Percentiles rank a stretch among this genome's conserved stretches.
Conservation (phyloP, 139 green algal genomes). For the Bryopsis sp. region DNA sequence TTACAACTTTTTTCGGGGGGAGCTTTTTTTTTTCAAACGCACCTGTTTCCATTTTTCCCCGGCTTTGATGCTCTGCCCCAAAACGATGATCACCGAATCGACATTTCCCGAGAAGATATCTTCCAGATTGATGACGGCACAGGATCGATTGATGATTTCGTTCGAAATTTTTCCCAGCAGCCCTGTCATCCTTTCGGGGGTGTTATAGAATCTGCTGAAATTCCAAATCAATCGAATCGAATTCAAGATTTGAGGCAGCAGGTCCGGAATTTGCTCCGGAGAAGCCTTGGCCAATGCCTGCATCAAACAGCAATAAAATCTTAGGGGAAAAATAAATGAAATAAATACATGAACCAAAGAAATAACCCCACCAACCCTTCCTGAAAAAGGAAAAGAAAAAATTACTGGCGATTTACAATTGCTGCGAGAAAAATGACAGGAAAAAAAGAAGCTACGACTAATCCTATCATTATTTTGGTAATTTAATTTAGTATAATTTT, state of each 20-base stretch:
- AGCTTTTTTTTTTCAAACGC: too few species aligned
- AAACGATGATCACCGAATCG: slow-evolving; percentile 19
- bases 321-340: too few species aligned
- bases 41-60: slow-evolving; percentile 10
- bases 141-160: slow-evolving; percentile 82
- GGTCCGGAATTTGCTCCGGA: slow-evolving; percentile 46
- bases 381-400: too few species aligned
- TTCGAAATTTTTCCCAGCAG: slow-evolving; percentile 74
- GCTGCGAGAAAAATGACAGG: too few species aligned
- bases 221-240: slow-evolving; percentile 81
- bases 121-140: slow-evolving; percentile 46
- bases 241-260: slow-evolving; percentile 66
- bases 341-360: too few species aligned
- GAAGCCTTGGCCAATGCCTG: slow-evolving; percentile 28
- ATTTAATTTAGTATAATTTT: too few species aligned
- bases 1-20: too few species aligned
- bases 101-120: slow-evolving; percentile 59
- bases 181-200: slow-evolving; percentile 61
- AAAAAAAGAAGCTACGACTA: too few species aligned
- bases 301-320: too few species aligned
- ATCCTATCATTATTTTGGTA: too few species aligned
- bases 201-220: slow-evolving; percentile 75
- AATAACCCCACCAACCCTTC: too few species aligned
- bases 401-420: too few species aligned
- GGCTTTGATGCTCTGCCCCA: slow-evolving; percentile 38